Conservation (phyloP, 768 basidiomycete species). For the Agaricus subrufescens region DNA sequence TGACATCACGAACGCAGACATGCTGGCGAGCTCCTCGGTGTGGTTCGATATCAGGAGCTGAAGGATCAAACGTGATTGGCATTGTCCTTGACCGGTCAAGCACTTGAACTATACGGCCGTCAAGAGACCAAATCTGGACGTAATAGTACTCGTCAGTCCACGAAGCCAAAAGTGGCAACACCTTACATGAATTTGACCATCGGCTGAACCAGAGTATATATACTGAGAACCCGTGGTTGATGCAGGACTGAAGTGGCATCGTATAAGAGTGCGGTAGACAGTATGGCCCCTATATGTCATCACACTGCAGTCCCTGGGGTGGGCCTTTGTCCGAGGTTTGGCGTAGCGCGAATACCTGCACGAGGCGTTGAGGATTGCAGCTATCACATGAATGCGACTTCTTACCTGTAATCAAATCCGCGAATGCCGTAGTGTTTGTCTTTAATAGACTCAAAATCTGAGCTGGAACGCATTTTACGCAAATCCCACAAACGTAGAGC, state of each 20-base stretch:
- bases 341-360: conserved; percentile 62
- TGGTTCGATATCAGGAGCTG: conserved; percentile 45
- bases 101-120: conserved; percentile 79
- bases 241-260: conserved; percentile 92
- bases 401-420: conserved; percentile 82
- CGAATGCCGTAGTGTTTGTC: conserved; percentile 48
- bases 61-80: conserved; percentile 71
- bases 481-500: conserved; percentile 89
- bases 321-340: conserved; percentile 54
- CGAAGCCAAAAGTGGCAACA: not conserved
- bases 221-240: conserved; percentile 92
- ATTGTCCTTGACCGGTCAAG: conserved; percentile 74
- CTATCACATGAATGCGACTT: conserved; percentile 1
- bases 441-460: conserved; percentile 57
- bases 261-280: conserved; percentile 86
- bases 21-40: conserved; percentile 22
- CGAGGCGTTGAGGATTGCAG: not conserved
- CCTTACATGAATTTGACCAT: conserved; percentile 79
- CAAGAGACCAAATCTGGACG: conserved; percentile 89
- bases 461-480: conserved; percentile 80
- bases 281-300: conserved; percentile 94
- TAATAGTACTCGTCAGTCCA: not conserved
- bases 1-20: conserved; percentile 86
- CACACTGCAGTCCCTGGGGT: conserved; percentile 88
- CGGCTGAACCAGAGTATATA: conserved; percentile 89